Evolutionary conservation across 2,329 filamentous ascomycete species (phyloP).

Genomic region (Aspergillus candidus): DNA sequence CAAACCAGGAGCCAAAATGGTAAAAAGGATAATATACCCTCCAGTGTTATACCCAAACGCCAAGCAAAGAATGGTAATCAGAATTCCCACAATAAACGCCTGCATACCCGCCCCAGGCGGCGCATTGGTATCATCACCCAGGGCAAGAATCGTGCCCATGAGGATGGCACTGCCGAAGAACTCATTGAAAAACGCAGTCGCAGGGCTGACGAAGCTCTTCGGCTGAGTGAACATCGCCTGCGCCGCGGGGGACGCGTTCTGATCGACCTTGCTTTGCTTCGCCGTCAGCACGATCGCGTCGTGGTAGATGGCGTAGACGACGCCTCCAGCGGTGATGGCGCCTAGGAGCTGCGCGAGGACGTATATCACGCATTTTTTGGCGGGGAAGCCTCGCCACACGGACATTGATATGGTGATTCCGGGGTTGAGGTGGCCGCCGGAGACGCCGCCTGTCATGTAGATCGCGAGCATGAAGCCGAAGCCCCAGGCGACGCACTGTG

Average conservation of each 20-base stretch:
- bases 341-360: conserved; percentile 32
- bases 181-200: conserved; percentile 34
- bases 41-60: conserved; percentile 33
- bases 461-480: conserved; percentile 36
- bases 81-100: conserved; percentile 22
- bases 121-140: conserved; percentile 40
- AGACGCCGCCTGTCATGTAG: conserved; percentile 43
- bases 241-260: conserved; percentile 11
- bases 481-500: conserved; percentile 22
- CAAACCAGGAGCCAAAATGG: neutral
- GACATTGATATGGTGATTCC: conserved; percentile 36
- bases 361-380: conserved; percentile 20
- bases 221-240: conserved; percentile 26
- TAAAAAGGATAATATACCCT: conserved; percentile 12
- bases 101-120: conserved; percentile 41
- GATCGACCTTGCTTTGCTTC: conserved; percentile 11
- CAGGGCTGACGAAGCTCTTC: conserved; percentile 18
- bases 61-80: conserved; percentile 10
- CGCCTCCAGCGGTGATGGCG: conserved; percentile 27
- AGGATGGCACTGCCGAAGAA: conserved; percentile 30
- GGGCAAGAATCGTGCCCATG: conserved; percentile 28
- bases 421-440: conserved; percentile 46
- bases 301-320: conserved; percentile 33
- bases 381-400: conserved; percentile 32
- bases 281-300: conserved; percentile 26